Evolutionary conservation across 805 yeast genomes (phyloP), one percentile per base, ranked within the genome.

Genomic region (Candida gorgasii): DNA sequence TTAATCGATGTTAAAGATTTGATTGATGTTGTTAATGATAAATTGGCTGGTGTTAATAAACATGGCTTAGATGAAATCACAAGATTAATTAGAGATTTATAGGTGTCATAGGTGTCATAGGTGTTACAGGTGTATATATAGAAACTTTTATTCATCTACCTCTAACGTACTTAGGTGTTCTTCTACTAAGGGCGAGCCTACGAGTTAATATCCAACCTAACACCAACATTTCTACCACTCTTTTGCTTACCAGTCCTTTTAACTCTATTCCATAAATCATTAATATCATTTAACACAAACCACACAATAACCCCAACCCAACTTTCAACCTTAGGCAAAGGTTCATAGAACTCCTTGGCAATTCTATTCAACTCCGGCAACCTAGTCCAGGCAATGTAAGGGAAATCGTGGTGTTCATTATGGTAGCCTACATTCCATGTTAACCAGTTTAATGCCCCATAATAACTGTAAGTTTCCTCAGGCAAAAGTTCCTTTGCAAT

Each of bases 341-440:
- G 86, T 32, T 78, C 84, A 59, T 89, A 89, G 57, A 86, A 89
- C 54, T 89, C 97, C 16, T 73, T 59, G 3, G 96, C 96, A 23
- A 86, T 76, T 36, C 63, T 58, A 42, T 83, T 73, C 29, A 89
- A 66, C 40, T 75, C 65, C 26, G 86, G 86, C 37, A 89, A 67
- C 48, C 80, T 78, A 0, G 93, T 77, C 97, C 97, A 89, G 0
- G 97, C 92, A 53, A 89, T 76, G 59, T 82, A 89, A 1, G 97
- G 97, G 73, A 89, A 89, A 65, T 89, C 97, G 59, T 89, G 97
- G 62, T 89, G 97, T 63, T 89, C 97, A 55, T 86, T 89, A 63
- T 89, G 97, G 59, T 87, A 80, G 2, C 97, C 97, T 7, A 89
- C 97, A 54, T 89, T 89, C 92, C 95, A 89, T 1, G 93, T 87